Evolutionary conservation across 768 basidiomycete genomes (phyloP).

Genomic region (Mycena floridula): DNA sequence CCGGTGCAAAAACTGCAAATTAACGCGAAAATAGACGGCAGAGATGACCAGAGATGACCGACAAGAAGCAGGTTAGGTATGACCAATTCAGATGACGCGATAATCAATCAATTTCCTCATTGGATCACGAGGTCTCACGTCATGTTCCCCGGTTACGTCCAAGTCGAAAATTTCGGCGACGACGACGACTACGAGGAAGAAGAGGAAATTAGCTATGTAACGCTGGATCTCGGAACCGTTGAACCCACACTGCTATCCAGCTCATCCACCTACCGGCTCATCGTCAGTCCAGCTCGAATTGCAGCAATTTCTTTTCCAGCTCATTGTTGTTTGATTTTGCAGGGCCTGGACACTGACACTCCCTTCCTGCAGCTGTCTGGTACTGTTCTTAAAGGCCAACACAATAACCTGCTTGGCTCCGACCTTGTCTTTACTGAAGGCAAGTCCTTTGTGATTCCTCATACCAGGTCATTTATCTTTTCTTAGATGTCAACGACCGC

Average conservation of each 20-base stretch:
- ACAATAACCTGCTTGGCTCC: constrained; percentile 64
- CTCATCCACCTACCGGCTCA: constrained; percentile 63
- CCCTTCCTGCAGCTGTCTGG: constrained; percentile 77
- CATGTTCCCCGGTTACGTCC: constrained; percentile 64
- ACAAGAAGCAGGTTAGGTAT: no score
- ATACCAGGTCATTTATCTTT: constrained; percentile 2
- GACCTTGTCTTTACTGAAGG: constrained; percentile 72
- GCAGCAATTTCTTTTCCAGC: neutral
- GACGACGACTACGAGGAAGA: constrained; percentile 61
- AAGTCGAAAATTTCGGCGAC: constrained; percentile 62
- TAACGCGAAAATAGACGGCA: no score
- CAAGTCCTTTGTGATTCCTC: constrained; percentile 20
- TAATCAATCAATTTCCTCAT: no score
- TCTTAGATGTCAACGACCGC: constrained; percentile 37
- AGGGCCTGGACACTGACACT: constrained; percentile 75
- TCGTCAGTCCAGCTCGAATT: constrained; percentile 43
- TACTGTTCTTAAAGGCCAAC: constrained; percentile 64
- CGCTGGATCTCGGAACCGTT: constrained; percentile 64
- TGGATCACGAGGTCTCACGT: no score
- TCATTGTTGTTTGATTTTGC: neutral
- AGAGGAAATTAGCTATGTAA: constrained; percentile 59
- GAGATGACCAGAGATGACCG: no score
- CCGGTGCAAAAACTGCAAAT: no score
- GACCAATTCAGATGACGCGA: no score
- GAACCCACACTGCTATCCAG: constrained; percentile 75